Percentiles rank a stretch among this genome's conserved stretches.
Evolutionary conservation across 192 early-diverging fungal genomes (phyloP).

Genomic region (Chytriomyces sp.): DNA sequence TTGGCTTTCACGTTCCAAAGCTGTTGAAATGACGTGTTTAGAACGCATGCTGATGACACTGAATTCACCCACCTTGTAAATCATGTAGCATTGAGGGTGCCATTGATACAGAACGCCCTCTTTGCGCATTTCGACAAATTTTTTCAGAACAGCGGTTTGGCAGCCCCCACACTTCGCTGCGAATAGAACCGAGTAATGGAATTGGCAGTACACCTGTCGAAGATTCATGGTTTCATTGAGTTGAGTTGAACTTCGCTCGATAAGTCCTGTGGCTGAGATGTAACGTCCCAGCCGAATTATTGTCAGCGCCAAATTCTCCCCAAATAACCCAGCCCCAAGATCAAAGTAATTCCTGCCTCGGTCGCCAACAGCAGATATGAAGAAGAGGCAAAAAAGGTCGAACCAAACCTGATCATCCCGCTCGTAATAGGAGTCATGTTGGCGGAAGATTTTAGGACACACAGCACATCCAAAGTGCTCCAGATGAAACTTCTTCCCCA

Average conservation of each 20-base stretch:
- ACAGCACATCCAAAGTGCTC: constrained; percentile 97
- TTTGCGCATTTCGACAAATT: constrained; percentile 91
- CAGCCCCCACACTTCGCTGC: constrained; percentile 96
- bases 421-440: constrained; percentile 96
- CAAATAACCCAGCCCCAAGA: too few relatives aligned
- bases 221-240: too few relatives aligned
- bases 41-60: background rate
- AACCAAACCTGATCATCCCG: constrained; percentile 73
- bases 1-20: constrained; percentile 54
- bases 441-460: constrained; percentile 90
- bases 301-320: too few relatives aligned
- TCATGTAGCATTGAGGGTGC: constrained; percentile 99
- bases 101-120: constrained; percentile 80
- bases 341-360: too few relatives aligned
- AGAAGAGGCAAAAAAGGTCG: background rate
- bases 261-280: too few relatives aligned
- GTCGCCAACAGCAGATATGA: too few relatives aligned
- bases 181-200: constrained; percentile 90
- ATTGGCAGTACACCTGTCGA: constrained; percentile 80
- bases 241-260: too few relatives aligned
- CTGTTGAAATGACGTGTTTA: constrained; percentile 29
- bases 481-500: constrained; percentile 90
- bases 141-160: constrained; percentile 90
- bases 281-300: too few relatives aligned
- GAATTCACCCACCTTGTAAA: constrained; percentile 79